Base-by-base conservation (phyloP, 2,329 filamentous ascomycete species). In the Xylariaceae sp. region DNA sequence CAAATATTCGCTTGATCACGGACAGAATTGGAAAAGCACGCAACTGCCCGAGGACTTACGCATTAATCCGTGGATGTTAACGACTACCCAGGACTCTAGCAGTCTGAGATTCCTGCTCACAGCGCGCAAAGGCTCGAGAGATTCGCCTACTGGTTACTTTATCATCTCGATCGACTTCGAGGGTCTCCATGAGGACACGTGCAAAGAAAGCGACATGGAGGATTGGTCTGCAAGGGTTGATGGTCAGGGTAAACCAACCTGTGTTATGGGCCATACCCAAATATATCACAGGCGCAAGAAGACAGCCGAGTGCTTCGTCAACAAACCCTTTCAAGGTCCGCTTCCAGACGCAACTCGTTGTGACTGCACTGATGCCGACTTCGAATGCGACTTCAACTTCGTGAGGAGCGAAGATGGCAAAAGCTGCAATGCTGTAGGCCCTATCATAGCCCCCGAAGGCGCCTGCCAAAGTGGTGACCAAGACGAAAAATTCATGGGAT, bases 371-470 rank as follows among this genome's bases (percentile, higher is more conserved):
- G 79, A 85, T 43, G 71, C 74, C 26, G 94, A 98, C 63, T 98
- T 95, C 61, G 93, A 98, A 66, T 98, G 93, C 62, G 91, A 97
- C 60, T 95, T 87, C 72, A 94, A 95, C 63, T 97, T 95, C 61
- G 70, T 81, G 44, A 78, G 79, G 53, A 11, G 6, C 11, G 22
- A 26, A 11, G 73, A 91, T 47, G 74, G 78, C 39, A 78, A 77
- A 37, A 74, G 83, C 47, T 97, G 93, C 60, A 72, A 81, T 18
- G 74, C 78, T 7, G 77, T 73, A 19, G 81, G 79, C 0, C 69
- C 77, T 3, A 63, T 95, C 33, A 62, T 72, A 2, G 69, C 81
- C 2, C 89, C 90, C 0, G 76, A 86, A 35, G 87, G 80, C 7
- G 76, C 78, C 19, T 98, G 93, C 64, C 79, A 85, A 57, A 62